A percentile compares a stretch with the other conserved stretches of the same genome.
Evolutionary conservation across 2,329 filamentous ascomycete genomes (phyloP).

Genomic region (Hypoxylon sp.): DNA sequence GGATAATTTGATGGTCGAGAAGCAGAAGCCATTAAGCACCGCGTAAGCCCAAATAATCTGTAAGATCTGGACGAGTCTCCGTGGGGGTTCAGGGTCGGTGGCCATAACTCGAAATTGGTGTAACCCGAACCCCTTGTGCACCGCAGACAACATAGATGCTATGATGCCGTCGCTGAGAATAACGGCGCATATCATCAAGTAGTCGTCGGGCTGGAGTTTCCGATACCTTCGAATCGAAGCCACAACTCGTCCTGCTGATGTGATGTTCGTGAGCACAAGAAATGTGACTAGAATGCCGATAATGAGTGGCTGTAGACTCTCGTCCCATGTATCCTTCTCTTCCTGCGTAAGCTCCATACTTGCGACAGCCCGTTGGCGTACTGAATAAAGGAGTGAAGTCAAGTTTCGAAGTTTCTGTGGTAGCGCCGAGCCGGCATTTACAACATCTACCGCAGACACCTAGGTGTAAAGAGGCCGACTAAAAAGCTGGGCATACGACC

Average conservation of each 20-base stretch:
- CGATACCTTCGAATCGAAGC: constrained; percentile 7
- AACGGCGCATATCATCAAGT: constrained; percentile 19
- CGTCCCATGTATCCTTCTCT: constrained; percentile 18
- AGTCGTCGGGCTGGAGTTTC: constrained; percentile 18
- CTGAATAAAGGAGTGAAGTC: constrained; percentile 7
- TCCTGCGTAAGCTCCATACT: constrained; percentile 14
- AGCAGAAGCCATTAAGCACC: constrained; percentile 17
- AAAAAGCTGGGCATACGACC: constrained; percentile 3
- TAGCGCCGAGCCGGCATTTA: constrained; percentile 1
- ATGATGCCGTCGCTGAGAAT: constrained; percentile 16
- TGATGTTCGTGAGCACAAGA: constrained; percentile 8
- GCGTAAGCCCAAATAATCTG: constrained; percentile 21
- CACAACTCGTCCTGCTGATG: not conserved
- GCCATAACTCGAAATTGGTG: constrained; percentile 17
- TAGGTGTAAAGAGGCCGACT: constrained; percentile 3
- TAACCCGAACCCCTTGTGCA: constrained; percentile 14
- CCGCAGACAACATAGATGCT: constrained; percentile 11
- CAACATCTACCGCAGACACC: constrained; percentile 5
- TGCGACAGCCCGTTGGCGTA: not conserved
- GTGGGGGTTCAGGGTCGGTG: constrained; percentile 9
- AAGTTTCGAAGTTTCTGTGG: not conserved
- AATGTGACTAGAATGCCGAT: constrained; percentile 12
- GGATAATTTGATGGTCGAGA: constrained; percentile 17
- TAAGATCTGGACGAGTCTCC: constrained; percentile 13
- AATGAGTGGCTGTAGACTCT: constrained; percentile 17